These are phyloP conservation scores for Cryoendolithus antarcticus DNA, from an alignment of 2,329 filamentous ascomycete genomes.

Conservation along the genomic window DNA sequence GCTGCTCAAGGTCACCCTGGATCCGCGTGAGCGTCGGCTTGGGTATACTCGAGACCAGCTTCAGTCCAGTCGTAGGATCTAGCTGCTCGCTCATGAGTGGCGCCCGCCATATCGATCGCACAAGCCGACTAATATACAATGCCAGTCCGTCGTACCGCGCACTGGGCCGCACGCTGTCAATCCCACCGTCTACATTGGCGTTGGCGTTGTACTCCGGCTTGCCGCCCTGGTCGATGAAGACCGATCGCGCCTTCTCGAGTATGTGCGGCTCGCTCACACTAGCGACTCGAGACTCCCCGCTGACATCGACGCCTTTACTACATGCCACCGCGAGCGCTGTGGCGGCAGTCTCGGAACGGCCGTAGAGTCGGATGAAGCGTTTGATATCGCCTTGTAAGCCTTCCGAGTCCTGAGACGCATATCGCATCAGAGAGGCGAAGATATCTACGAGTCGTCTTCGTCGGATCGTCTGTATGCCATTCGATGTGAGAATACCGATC, in stretches of 20 bases:
- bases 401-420: slow-evolving; percentile 53
- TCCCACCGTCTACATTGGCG: slow-evolving; percentile 46
- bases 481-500: slow-evolving; percentile 83
- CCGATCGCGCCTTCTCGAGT: slow-evolving; percentile 69
- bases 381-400: slow-evolving; percentile 71
- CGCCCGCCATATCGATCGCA: slow-evolving; percentile 78
- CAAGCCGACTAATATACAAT: slow-evolving; percentile 75
- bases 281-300: slow-evolving; percentile 55
- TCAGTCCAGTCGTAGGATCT: slow-evolving; percentile 47
- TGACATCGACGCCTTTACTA: slow-evolving; percentile 76
- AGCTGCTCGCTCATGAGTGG: slow-evolving; percentile 51
- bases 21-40: slow-evolving; percentile 58
- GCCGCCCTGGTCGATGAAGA: slow-evolving; percentile 87
- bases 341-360: slow-evolving; percentile 76
- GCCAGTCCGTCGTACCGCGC: slow-evolving; percentile 80
- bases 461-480: slow-evolving; percentile 75
- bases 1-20: slow-evolving; percentile 66
- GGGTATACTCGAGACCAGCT: slow-evolving; percentile 55
- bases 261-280: slow-evolving; percentile 70
- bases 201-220: slow-evolving; percentile 77
- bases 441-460: slow-evolving; percentile 80
- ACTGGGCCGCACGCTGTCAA: slow-evolving; percentile 77
- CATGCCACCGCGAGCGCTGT: slow-evolving; percentile 90
- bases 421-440: slow-evolving; percentile 70
- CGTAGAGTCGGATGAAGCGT: slow-evolving; percentile 75